Evolutionary conservation across 2,329 filamentous ascomycete species (phyloP).

Genomic region (Neopestalotiopsis sp.): DNA sequence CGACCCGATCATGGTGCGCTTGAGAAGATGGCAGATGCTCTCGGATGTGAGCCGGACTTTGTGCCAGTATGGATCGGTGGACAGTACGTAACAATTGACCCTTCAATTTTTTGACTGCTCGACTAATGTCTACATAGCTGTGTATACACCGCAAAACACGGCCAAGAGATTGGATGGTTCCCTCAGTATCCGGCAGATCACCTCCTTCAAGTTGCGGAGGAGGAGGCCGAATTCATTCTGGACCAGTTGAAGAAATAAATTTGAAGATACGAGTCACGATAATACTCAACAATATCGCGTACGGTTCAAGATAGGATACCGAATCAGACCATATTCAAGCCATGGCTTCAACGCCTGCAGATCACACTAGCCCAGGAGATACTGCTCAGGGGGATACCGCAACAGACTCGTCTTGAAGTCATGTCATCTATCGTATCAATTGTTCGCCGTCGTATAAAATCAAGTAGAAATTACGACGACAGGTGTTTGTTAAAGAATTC

Average conservation of each 20-base stretch:
- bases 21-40: neutral
- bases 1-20: neutral
- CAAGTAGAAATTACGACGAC: conserved; percentile 19
- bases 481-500: conserved; percentile 49
- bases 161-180: neutral
- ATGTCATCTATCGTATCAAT: too few species aligned
- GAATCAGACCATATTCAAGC: too few species aligned
- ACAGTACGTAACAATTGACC: neutral
- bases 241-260: conserved; percentile 19
- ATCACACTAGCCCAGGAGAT: too few species aligned
- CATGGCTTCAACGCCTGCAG: too few species aligned
- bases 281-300: too few species aligned
- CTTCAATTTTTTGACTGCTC: neutral
- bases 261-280: too few species aligned
- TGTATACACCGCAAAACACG: neutral
- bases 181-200: neutral
- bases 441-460: too few species aligned
- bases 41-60: neutral
- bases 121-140: neutral
- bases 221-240: neutral
- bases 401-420: too few species aligned
- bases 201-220: neutral
- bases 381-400: too few species aligned
- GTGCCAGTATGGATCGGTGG: neutral
- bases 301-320: too few species aligned